These are phyloP conservation scores for Salix udensis DNA, from an alignment of 345 rosid genomes.

Conservation along the genomic window DNA sequence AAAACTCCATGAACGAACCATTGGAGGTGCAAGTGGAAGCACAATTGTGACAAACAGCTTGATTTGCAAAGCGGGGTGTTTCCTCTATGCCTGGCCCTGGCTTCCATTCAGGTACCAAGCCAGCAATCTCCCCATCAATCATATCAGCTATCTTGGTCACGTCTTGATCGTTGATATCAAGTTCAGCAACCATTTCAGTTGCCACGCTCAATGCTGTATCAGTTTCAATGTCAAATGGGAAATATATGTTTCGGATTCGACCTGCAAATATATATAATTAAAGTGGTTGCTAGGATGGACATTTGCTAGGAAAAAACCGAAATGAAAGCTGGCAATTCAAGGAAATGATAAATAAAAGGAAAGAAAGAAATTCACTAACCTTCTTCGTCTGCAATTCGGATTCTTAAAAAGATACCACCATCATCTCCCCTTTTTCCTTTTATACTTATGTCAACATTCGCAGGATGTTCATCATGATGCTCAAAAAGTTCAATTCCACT, in stretches of 20 bases:
- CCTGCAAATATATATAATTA: conserved; percentile 38
- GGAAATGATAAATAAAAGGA: neutral
- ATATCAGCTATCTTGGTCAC: conserved; percentile 76
- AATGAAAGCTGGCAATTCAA: too few species aligned
- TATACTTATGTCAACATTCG: conserved; percentile 61
- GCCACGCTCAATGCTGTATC: conserved; percentile 90
- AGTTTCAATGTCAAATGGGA: conserved; percentile 65
- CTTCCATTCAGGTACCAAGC: conserved; percentile 75
- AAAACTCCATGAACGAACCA: conserved; percentile 51
- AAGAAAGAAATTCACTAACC: conserved; percentile 40
- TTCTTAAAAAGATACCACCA: conserved; percentile 62
- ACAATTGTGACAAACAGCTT: conserved; percentile 56
- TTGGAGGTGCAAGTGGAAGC: conserved; percentile 65
- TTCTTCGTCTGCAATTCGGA: conserved; percentile 75
- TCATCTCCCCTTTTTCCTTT: conserved; percentile 72
- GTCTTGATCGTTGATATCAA: conserved; percentile 76
- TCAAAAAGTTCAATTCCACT: conserved; percentile 63
- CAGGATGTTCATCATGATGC: conserved; percentile 56
- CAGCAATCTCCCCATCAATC: conserved; percentile 82
- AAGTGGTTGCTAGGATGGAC: neutral
- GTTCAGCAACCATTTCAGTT: conserved; percentile 87
- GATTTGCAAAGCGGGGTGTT: conserved; percentile 49
- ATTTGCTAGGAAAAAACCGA: neutral
- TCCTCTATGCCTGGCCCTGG: conserved; percentile 67
- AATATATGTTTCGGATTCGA: conserved; percentile 72